These are phyloP conservation scores for Stenocarpella maydis DNA, from an alignment of 2,329 filamentous ascomycete species.

Conservation along the genomic window DNA sequence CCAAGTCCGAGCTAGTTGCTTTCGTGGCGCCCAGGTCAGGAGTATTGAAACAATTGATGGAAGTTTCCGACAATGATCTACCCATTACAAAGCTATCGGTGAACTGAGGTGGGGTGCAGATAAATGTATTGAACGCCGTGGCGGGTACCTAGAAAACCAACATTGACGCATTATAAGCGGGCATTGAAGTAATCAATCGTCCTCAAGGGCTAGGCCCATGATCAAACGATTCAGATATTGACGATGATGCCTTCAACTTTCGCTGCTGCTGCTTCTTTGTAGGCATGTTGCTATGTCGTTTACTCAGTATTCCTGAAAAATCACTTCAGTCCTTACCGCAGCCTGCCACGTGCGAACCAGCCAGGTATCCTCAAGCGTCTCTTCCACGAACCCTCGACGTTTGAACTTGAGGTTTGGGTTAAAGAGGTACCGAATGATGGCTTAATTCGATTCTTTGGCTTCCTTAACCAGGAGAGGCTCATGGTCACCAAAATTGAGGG, in stretches of 20 bases:
- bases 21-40: background rate
- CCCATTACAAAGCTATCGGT: background rate
- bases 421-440: conserved; percentile 54
- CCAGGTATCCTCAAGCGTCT: background rate
- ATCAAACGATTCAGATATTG: background rate
- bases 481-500: conserved; percentile 38
- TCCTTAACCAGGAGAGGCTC: conserved; percentile 54
- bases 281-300: background rate
- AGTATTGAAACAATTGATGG: background rate
- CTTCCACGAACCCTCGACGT: background rate
- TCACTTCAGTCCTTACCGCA: background rate
- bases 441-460: conserved; percentile 52
- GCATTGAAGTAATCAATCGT: background rate
- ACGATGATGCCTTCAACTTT: background rate
- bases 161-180: background rate
- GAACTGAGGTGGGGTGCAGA: background rate
- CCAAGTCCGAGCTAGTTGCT: background rate
- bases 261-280: background rate
- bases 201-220: background rate
- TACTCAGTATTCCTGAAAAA: background rate
- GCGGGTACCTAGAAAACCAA: background rate
- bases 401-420: conserved; percentile 43
- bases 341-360: background rate
- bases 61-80: background rate
- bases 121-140: background rate